Conservation (phyloP, 2,329 filamentous ascomycete genomes). For the Pyrenochaeta sp. region DNA sequence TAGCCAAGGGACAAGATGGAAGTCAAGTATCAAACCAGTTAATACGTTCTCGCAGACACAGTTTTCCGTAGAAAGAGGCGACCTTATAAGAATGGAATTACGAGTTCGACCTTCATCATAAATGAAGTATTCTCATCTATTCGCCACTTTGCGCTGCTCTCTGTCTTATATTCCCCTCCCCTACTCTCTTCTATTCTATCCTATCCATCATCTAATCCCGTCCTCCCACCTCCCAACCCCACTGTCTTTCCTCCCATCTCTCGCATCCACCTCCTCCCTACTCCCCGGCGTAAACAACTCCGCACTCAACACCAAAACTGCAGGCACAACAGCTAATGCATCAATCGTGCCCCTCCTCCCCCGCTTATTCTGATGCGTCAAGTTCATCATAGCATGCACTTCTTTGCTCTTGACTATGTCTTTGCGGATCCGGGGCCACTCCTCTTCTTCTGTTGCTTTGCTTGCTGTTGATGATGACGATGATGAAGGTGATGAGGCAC, state of each 20-base stretch:
- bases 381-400: constrained; percentile 35
- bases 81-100: no score
- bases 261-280: constrained; percentile 4
- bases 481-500: constrained; percentile 22
- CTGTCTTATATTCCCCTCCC: no score
- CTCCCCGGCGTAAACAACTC: constrained; percentile 46
- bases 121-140: neutral
- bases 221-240: constrained; percentile 37
- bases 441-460: constrained; percentile 10
- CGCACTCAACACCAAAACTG: constrained; percentile 44
- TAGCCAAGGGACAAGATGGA: no score
- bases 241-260: constrained; percentile 20
- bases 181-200: no score
- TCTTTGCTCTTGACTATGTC: constrained; percentile 29
- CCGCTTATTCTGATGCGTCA: constrained; percentile 29
- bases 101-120: neutral
- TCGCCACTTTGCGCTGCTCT: neutral
- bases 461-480: neutral
- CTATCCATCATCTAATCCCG: constrained; percentile 18
- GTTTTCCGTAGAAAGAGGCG: no score
- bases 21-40: no score
- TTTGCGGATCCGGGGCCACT: constrained; percentile 33
- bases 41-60: no score
- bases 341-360: constrained; percentile 37
- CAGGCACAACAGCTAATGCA: constrained; percentile 47